Base-by-base conservation (phyloP, 768 basidiomycete species). In the Trametopsis cervina region DNA sequence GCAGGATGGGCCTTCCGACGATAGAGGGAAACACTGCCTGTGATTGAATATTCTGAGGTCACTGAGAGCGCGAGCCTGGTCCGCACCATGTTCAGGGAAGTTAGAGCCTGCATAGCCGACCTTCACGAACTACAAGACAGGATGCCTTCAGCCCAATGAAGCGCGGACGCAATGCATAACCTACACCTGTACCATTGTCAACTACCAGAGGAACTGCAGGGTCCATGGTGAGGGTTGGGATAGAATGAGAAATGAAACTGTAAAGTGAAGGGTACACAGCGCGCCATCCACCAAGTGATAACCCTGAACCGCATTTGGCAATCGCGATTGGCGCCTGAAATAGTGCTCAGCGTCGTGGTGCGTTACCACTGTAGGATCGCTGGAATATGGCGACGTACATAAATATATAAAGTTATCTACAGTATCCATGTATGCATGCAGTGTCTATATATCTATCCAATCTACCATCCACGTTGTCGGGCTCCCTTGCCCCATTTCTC, bases 401-500 rank as follows among this genome's bases (percentile, higher is more conserved):
- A n/a, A n/a, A n/a, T n/a, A n/a, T n/a, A n/a, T n/a, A n/a, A n/a
- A n/a, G n/a, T n/a, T n/a, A n/a, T n/a, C n/a, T n/a, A n/a, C n/a
- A n/a, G n/a, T n/a, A n/a, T n/a, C n/a, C n/a, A n/a, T n/a, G n/a
- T n/a, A n/a, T n/a, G n/a, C n/a, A n/a, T n/a, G n/a, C n/a, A n/a
- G n/a, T n/a, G n/a, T n/a, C n/a, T n/a, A n/a, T n/a, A n/a, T n/a
- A n/a, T n/a, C n/a, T n/a, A n/a, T n/a, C n/a, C n/a, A n/a, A n/a
- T n/a, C n/a, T n/a, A 83, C 77, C 81, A 81, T 15, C 77, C 75
- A n/a, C 83, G 71, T 49, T 72, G 72, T 49, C 76, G 72, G 18
- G 81, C 80, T 22, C 87, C 88, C 58, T 83, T 86, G 22, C 94
- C 92, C 94, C 95, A 98, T 63, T 91, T 93, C 69, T 96, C 93